These are phyloP conservation scores for Cyclostephanos invisitatus DNA, from an alignment of 108 stramenopile genomes.

Conservation along the genomic window DNA sequence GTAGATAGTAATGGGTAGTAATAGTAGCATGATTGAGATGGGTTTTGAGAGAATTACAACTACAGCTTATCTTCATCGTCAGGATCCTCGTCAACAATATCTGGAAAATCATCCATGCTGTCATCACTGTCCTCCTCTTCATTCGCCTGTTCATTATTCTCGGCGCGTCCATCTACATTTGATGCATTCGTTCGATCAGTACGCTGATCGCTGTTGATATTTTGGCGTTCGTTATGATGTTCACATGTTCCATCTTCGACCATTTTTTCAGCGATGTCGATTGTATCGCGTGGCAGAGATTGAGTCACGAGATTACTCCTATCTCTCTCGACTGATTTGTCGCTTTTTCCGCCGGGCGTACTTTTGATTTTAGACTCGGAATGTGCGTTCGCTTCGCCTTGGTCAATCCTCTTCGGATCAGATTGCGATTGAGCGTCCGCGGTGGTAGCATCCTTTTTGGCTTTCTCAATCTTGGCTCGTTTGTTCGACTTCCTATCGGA, in stretches of 20 bases:
- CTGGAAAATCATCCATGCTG: slow-evolving; percentile 47
- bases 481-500: slow-evolving; percentile 2
- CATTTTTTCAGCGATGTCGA: neutral
- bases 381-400: neutral
- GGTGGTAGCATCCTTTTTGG: neutral
- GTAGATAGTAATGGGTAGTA: too few species aligned
- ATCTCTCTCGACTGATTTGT: neutral
- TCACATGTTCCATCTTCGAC: neutral
- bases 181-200: slow-evolving; percentile 1
- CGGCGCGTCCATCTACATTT: neutral
- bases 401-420: neutral
- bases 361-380: neutral
- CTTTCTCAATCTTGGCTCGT: slow-evolving; percentile 6
- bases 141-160: slow-evolving; percentile 14
- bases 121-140: slow-evolving; percentile 24
- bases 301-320: neutral
- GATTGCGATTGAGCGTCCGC: neutral
- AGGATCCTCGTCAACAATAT: slow-evolving; percentile 47
- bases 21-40: too few species aligned
- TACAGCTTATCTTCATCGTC: slow-evolving; percentile 48
- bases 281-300: neutral
- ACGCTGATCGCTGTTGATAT: neutral
- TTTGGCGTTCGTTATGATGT: neutral
- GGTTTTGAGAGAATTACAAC: too few species aligned
- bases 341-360: too few species aligned